These are phyloP conservation scores for Clonostachys rosea DNA, from an alignment of 2,329 filamentous ascomycete species.

Conservation along the genomic window DNA sequence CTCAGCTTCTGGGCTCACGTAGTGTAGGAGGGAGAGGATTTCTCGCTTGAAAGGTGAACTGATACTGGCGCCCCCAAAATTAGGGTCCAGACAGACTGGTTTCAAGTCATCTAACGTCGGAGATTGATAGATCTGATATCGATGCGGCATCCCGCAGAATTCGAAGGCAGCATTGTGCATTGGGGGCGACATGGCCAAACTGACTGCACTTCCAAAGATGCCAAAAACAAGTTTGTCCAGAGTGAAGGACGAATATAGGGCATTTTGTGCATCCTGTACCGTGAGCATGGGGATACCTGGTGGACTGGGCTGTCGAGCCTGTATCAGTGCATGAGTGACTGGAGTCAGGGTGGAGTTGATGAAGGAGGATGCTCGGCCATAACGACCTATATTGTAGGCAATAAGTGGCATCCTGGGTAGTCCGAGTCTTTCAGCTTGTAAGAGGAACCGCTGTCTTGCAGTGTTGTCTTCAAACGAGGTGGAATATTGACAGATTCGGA, in stretches of 20 bases:
- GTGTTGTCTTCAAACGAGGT: conserved; percentile 41
- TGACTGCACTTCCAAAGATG: conserved; percentile 53
- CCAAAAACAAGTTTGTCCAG: conserved; percentile 55
- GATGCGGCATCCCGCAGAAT: conserved; percentile 53
- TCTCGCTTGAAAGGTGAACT: conserved; percentile 59
- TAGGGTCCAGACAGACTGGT: conserved; percentile 43
- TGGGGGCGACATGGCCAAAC: conserved; percentile 55
- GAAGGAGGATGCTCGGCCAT: conserved; percentile 46
- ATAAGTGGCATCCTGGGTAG: conserved; percentile 33
- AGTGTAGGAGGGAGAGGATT: conserved; percentile 50
- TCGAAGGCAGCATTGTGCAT: conserved; percentile 60
- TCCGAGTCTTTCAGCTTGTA: conserved; percentile 26
- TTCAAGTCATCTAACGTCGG: conserved; percentile 47
- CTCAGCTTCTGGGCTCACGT: conserved; percentile 54
- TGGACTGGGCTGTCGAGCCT: conserved; percentile 10
- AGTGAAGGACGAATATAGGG: conserved; percentile 50
- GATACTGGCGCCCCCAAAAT: conserved; percentile 57
- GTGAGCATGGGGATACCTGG: not conserved
- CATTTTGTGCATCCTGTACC: conserved; percentile 9
- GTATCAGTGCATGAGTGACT: not conserved
- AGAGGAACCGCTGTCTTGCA: conserved; percentile 40
- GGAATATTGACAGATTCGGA: conserved; percentile 45
- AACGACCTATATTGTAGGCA: conserved; percentile 44
- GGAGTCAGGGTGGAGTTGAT: conserved; percentile 47
- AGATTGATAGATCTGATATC: conserved; percentile 47